A percentile compares a stretch with the other conserved stretches of the same genome.
Conservation (phyloP, 2,329 filamentous ascomycete genomes). For the Alternaria incomplexa region DNA sequence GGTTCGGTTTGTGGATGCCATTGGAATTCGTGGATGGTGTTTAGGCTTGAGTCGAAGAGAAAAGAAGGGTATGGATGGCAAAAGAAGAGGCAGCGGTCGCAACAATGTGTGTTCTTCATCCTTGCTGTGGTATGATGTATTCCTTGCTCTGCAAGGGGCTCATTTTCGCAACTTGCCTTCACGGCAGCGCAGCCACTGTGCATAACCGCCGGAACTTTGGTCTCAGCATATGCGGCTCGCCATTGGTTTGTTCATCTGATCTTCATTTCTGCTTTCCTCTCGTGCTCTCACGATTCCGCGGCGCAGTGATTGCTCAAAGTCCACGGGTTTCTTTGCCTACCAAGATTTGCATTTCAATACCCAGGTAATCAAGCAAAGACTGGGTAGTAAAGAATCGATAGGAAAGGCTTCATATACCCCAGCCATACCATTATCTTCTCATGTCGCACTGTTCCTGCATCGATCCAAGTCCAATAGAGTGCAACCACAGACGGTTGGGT, state of each 20-base stretch:
- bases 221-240: background rate
- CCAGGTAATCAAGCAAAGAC: background rate
- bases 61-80: background rate
- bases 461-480: background rate
- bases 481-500: background rate
- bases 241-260: background rate
- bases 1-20: background rate
- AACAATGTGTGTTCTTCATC: background rate
- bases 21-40: background rate
- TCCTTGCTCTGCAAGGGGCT: background rate
- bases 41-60: background rate
- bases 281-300: background rate
- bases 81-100: background rate
- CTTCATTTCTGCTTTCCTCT: background rate
- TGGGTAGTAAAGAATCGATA: no score
- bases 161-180: background rate
- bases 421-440: background rate
- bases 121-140: background rate
- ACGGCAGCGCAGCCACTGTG: background rate
- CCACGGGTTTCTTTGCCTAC: background rate
- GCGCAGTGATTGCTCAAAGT: background rate
- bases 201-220: background rate
- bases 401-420: no score
- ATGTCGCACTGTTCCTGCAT: background rate
- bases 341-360: background rate